Evolutionary conservation across 768 basidiomycete genomes (phyloP).

Genomic region (Cystoderma amianthinum): DNA sequence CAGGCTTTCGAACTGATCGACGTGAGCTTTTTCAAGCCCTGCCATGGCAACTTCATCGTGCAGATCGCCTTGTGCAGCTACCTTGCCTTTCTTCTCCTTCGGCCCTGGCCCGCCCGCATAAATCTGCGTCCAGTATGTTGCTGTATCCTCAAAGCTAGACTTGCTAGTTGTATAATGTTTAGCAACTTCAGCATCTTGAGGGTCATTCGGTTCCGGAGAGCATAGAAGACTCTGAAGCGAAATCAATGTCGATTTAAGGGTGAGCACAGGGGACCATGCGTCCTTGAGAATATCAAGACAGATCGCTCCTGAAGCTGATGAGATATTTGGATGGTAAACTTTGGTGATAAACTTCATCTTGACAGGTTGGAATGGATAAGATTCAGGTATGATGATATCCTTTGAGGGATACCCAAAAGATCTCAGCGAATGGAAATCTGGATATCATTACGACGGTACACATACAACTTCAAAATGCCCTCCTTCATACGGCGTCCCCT

Average conservation of each 20-base stretch:
- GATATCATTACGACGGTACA: too few relatives aligned
- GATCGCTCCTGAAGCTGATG: conserved; percentile 90
- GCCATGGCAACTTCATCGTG: conserved; percentile 66
- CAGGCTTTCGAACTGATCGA: conserved; percentile 75
- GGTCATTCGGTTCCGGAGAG: conserved; percentile 92
- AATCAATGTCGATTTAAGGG: conserved; percentile 93
- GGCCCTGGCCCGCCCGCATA: conserved; percentile 74
- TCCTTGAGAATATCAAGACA: conserved; percentile 87
- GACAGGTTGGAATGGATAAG: conserved; percentile 88
- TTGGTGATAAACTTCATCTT: conserved; percentile 99
- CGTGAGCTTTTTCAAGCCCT: conserved; percentile 77
- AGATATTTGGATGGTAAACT: conserved; percentile 94
- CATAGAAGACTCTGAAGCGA: conserved; percentile 91
- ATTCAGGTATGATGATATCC: conserved; percentile 92
- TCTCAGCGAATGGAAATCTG: too few relatives aligned
- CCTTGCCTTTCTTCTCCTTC: conserved; percentile 33
- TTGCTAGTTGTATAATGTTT: conserved; percentile 93
- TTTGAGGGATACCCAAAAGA: too few relatives aligned
- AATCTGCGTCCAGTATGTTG: conserved; percentile 88
- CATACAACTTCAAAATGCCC: conserved; percentile 88
- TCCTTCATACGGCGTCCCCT: conserved; percentile 90
- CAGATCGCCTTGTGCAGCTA: conserved; percentile 40
- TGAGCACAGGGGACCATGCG: conserved; percentile 93
- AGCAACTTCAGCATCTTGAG: conserved; percentile 96
- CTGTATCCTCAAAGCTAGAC: conserved; percentile 84